These are phyloP conservation scores for Anthracocystis setariae DNA, from an alignment of 1,284 basidiomycete species.

Conservation along the genomic window DNA sequence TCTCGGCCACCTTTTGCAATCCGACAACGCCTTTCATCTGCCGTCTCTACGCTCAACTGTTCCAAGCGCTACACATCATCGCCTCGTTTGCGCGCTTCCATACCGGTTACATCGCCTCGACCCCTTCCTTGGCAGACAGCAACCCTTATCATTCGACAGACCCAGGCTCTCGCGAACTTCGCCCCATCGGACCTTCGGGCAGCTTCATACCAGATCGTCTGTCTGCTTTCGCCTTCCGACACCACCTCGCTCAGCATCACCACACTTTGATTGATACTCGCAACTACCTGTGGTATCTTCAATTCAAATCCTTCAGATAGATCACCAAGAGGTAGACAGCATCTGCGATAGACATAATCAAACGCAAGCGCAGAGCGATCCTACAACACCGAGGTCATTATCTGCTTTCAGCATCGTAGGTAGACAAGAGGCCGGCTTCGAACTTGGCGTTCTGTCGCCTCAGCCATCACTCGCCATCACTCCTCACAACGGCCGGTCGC, in stretches of 20 bases:
- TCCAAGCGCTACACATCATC: background rate
- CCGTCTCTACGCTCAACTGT: background rate
- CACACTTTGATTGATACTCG: too few relatives aligned
- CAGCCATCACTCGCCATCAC: conserved; percentile 1
- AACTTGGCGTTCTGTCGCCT: conserved; percentile 2
- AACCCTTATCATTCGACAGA: background rate
- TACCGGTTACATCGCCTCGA: too few relatives aligned
- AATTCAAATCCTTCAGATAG: too few relatives aligned
- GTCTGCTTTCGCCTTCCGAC: too few relatives aligned
- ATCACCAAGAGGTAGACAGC: too few relatives aligned
- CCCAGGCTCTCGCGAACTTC: background rate
- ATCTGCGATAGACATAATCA: too few relatives aligned
- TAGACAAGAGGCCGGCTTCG: background rate
- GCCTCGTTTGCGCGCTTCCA: background rate
- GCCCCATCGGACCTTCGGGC: background rate
- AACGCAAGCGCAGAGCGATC: background rate
- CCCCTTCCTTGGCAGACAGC: too few relatives aligned
- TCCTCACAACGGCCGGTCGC: conserved; percentile 15
- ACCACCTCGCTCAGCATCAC: too few relatives aligned
- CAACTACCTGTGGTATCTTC: too few relatives aligned
- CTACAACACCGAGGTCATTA: background rate
- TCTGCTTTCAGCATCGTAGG: background rate
- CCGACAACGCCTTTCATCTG: background rate
- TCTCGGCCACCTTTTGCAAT: conserved; percentile 4
- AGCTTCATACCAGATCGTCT: too few relatives aligned